Evolutionary conservation across 148 eudicot species (phyloP).

Genomic region (Camellia japonica): DNA sequence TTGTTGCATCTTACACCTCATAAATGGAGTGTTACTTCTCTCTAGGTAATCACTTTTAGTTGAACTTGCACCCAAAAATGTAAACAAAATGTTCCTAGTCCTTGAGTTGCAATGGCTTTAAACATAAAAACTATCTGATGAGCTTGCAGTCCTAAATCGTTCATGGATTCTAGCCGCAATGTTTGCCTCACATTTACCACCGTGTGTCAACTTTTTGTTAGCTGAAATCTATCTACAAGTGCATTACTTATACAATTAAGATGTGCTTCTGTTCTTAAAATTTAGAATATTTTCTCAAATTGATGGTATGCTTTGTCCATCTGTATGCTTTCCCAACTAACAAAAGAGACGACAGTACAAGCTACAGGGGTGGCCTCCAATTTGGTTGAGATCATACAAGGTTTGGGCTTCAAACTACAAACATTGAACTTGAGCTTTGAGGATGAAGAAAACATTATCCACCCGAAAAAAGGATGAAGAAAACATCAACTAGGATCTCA

Average conservation of each 20-base stretch:
- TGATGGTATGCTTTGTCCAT: not conserved
- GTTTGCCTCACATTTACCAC: not conserved
- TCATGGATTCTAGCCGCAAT: not conserved
- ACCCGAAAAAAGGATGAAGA: too few relatives aligned
- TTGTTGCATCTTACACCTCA: not conserved
- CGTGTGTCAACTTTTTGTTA: not conserved
- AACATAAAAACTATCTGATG: not conserved
- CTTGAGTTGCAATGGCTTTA: not conserved
- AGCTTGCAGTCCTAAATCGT: not conserved
- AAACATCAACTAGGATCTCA: constrained; percentile 26
- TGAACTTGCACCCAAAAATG: not conserved
- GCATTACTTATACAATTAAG: not conserved
- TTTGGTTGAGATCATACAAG: constrained; percentile 79
- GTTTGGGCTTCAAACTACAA: constrained; percentile 77
- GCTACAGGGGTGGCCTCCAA: constrained; percentile 92
- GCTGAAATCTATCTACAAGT: not conserved
- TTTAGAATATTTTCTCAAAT: too few relatives aligned
- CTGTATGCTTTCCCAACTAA: constrained; percentile 38
- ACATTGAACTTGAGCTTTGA: constrained; percentile 73
- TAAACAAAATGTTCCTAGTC: not conserved
- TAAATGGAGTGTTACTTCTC: not conserved
- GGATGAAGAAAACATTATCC: too few relatives aligned
- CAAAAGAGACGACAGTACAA: constrained; percentile 87
- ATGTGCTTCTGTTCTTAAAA: not conserved
- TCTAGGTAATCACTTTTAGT: not conserved